Base-by-base conservation (phyloP, 1,139 yeast genomes). In the Debaryomyces robertsiae region DNA sequence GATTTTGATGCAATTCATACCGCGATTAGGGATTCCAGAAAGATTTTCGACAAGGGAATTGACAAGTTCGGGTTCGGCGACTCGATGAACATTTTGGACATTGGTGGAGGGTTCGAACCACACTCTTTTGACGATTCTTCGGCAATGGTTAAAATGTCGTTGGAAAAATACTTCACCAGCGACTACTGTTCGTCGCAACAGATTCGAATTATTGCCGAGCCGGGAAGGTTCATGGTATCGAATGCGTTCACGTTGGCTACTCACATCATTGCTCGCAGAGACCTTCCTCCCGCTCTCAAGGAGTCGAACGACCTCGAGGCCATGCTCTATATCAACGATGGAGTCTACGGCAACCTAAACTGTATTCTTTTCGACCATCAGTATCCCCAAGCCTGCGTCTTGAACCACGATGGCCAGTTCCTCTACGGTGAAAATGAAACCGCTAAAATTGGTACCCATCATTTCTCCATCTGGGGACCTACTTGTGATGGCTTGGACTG, bases 401-500 rank as follows among this genome's bases (percentile, higher is more conserved):
- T 91, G 48, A 72, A 79, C 37, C 82, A 81, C 50, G 62, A 69
- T 32, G 73, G 75, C 33, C 57, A 69, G 40, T 81, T 75, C 57
- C 68, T 69, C 45, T 79, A 75, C 58, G 63, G 60, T 42, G 71
- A 61, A 41, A 45, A 47, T 40, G 55, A 52, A 44, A 47, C 50
- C 38, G 43, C 32, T 29, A 48, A 34, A 28, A 47, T 46, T 49
- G 58, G 50, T 53, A 52, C 43, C 47, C 59, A 60, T 52, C 65
- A 61, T 52, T 88, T 72, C 57, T 82, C 96, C 15, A 76, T 93
- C 45, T 93, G 98, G 98, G 98, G 98, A 6, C 98, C 98, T 36
- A 93, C 98, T 16, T 93, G 98, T 67, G 98, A 93, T 64, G 97
- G 98, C 3, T 73, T 93, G 50, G 98, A 93, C 63, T 86, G 96